A percentile compares a stretch with the other conserved stretches of the same genome.
phyloP scores from a whole-genome alignment of 306 rosid species.

The Spatholobus suberectus region DNA sequence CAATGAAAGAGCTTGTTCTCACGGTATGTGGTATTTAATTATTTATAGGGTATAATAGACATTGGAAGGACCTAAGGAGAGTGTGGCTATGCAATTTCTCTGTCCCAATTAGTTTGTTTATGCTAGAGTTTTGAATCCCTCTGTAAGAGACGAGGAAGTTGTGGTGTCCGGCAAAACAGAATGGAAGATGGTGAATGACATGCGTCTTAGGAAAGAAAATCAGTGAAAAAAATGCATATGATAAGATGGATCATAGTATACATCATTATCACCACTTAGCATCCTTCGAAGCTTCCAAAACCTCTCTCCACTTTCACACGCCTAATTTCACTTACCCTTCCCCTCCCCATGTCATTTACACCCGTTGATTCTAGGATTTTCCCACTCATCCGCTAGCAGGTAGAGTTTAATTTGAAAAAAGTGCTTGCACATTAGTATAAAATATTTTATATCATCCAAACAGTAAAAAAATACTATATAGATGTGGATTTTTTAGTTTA shows the following conservation, averaged over 20 bases:
- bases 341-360: slow-evolving; percentile 14
- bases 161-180: background rate
- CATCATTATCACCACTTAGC: slow-evolving; percentile 47
- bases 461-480: background rate
- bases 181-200: background rate
- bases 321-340: background rate
- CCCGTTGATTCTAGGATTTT: background rate
- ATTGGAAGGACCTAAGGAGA: background rate
- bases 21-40: background rate
- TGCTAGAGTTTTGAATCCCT: background rate
- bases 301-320: slow-evolving; percentile 27
- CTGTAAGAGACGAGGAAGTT: background rate
- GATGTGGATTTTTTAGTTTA: background rate
- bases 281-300: slow-evolving; percentile 67
- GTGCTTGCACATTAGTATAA: background rate
- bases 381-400: background rate
- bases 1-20: background rate
- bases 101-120: background rate
- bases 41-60: background rate
- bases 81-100: background rate
- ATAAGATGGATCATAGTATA: slow-evolving; percentile 47
- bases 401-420: background rate
- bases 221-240: slow-evolving; percentile 3
- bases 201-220: background rate
- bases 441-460: background rate